Conservation (phyloP, 495 filamentous ascomycete genomes). For the Trichodelitschia bisporula region DNA sequence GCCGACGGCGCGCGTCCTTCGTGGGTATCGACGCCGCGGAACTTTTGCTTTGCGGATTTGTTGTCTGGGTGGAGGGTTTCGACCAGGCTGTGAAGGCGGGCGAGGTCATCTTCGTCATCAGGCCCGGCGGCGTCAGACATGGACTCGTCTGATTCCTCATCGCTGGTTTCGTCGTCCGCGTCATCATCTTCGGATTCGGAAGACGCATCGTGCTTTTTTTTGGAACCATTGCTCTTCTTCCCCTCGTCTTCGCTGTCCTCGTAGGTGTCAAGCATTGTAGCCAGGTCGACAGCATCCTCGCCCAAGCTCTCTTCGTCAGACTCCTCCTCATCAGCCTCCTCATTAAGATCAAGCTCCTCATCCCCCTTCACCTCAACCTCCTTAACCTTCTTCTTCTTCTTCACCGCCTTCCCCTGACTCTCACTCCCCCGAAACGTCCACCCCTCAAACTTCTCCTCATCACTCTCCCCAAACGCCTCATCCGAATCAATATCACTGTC, state of each 20-base stretch:
- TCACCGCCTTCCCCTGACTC: slow-evolving; percentile 14
- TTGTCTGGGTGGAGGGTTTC: slow-evolving; percentile 30
- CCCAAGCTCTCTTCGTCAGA: slow-evolving; percentile 37
- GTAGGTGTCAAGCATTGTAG: slow-evolving; percentile 55
- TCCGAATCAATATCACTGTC: slow-evolving; percentile 56
- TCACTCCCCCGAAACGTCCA: slow-evolving; percentile 13
- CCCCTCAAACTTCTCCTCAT: slow-evolving; percentile 23
- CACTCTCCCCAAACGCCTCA: slow-evolving; percentile 61
- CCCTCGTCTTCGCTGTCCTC: slow-evolving; percentile 18
- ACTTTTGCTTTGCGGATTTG: slow-evolving; percentile 7
- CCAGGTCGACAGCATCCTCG: slow-evolving; percentile 67
- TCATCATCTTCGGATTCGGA: slow-evolving; percentile 20
- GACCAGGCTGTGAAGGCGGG: slow-evolving; percentile 44
- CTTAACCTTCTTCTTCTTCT: slow-evolving; percentile 9
- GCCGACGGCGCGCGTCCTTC: slow-evolving; percentile 31
- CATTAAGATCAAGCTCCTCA: slow-evolving; percentile 26
- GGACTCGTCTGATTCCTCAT: slow-evolving; percentile 22
- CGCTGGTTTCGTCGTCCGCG: slow-evolving; percentile 20
- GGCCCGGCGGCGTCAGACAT: slow-evolving; percentile 35
- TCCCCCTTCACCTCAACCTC: slow-evolving; percentile 11
- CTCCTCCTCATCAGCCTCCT: slow-evolving; percentile 28
- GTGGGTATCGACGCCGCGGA: slow-evolving; percentile 16
- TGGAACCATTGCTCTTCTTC: slow-evolving; percentile 13
- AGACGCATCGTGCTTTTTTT: slow-evolving; percentile 13
- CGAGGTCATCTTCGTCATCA: slow-evolving; percentile 32